Conservation (phyloP, 1,139 yeast species). For the Tardiomyces blankii region DNA sequence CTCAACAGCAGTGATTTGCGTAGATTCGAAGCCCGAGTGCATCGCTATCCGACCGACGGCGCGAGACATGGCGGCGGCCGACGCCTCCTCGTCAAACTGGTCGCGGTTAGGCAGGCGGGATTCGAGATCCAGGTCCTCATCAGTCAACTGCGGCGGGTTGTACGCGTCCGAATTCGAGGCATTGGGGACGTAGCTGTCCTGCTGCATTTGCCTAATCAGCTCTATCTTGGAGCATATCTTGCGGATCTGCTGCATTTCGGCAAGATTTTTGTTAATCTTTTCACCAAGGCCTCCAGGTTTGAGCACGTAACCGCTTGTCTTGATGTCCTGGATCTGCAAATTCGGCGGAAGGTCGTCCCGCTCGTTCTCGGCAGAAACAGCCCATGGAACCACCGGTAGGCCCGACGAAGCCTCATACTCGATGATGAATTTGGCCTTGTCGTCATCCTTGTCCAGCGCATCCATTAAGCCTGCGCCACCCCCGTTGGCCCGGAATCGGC, state of each 20-base stretch:
- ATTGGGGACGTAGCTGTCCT: conserved; percentile 56
- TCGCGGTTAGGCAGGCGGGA: conserved; percentile 67
- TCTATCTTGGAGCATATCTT: conserved; percentile 83
- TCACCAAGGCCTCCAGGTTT: conserved; percentile 49
- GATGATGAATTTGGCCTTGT: conserved; percentile 52
- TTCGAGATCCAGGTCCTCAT: conserved; percentile 65
- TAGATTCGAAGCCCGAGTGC: conserved; percentile 88
- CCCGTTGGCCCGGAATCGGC: not conserved
- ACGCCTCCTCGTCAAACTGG: conserved; percentile 42
- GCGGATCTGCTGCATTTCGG: conserved; percentile 77
- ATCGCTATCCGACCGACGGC: conserved; percentile 71
- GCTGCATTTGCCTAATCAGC: conserved; percentile 83
- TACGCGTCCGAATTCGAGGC: conserved; percentile 51
- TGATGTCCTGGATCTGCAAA: conserved; percentile 23
- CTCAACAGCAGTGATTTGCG: conserved; percentile 69
- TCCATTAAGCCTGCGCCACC: no score
- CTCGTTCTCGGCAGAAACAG: conserved; percentile 33
- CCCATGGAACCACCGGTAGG: conserved; percentile 50
- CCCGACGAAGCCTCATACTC: conserved; percentile 84
- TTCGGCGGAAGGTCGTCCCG: conserved; percentile 38
- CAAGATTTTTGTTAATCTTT: conserved; percentile 53
- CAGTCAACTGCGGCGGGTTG: conserved; percentile 48
- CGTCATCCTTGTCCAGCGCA: conserved; percentile 34
- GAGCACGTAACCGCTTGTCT: conserved; percentile 29
- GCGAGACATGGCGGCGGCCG: conserved; percentile 55